phyloP scores from a whole-genome alignment of 768 basidiomycete genomes.

The Lactifluus piperatus region DNA sequence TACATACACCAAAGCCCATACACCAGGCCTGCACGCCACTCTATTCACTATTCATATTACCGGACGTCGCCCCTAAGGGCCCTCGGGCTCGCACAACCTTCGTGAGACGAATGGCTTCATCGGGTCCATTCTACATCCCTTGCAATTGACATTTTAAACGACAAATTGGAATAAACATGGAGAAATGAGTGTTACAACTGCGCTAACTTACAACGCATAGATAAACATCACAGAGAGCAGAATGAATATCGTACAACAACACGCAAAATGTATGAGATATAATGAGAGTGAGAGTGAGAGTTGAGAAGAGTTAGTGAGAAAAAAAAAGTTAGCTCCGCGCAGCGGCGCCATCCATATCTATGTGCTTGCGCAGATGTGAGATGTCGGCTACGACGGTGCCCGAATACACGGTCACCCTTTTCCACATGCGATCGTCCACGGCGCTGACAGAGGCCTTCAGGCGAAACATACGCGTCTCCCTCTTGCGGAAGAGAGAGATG shows the following conservation, averaged over 20 bases:
- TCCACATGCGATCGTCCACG: constrained; percentile 19
- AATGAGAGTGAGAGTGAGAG: constrained; percentile 3
- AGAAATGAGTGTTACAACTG: not conserved
- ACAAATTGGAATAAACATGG: not conserved
- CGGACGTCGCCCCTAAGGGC: too few relatives aligned
- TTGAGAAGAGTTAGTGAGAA: not conserved
- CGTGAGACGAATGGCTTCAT: not conserved
- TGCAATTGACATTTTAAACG: not conserved
- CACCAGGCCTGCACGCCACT: too few relatives aligned
- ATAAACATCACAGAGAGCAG: not conserved
- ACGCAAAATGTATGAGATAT: not conserved
- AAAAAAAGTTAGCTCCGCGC: not conserved
- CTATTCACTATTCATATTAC: too few relatives aligned
- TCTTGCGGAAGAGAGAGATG: constrained; percentile 18
- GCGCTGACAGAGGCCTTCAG: constrained; percentile 8
- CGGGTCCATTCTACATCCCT: not conserved
- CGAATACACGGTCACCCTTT: constrained; percentile 12
- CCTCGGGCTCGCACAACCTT: not conserved
- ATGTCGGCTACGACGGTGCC: constrained; percentile 19
- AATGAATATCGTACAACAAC: not conserved
- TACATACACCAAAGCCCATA: too few relatives aligned
- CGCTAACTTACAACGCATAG: not conserved
- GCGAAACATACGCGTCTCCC: constrained; percentile 19
- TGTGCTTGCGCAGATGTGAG: constrained; percentile 18
- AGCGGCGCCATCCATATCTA: constrained; percentile 17